Evolutionary conservation across 371 early-diverging fungal genomes (phyloP).

Genomic region (Mucor mucedo): DNA sequence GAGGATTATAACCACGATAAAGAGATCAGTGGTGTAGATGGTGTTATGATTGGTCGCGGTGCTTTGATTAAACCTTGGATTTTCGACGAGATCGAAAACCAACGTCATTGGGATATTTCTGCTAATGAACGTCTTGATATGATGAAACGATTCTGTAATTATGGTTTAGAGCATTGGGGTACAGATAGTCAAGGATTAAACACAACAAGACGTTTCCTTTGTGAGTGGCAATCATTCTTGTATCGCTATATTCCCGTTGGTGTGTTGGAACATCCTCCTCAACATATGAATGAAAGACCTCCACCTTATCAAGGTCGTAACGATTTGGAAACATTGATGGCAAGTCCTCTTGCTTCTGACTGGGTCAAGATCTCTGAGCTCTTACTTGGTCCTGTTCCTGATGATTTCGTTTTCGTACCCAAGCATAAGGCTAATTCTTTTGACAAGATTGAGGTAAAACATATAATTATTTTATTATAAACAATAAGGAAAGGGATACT

Average conservation of each 20-base stretch:
- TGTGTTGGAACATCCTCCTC: slow-evolving; percentile 89
- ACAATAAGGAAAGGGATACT: not conserved
- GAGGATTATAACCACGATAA: slow-evolving; percentile 82
- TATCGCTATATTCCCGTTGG: slow-evolving; percentile 88
- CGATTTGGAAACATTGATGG: slow-evolving; percentile 95
- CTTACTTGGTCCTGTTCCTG: slow-evolving; percentile 85
- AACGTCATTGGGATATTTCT: slow-evolving; percentile 90
- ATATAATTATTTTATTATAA: not conserved
- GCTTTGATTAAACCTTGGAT: slow-evolving; percentile 98
- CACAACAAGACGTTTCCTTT: slow-evolving; percentile 84
- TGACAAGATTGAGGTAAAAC: slow-evolving; percentile 44
- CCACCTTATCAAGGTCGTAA: slow-evolving; percentile 87
- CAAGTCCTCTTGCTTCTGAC: slow-evolving; percentile 76
- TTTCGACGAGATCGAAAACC: slow-evolving; percentile 90
- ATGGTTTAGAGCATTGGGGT: slow-evolving; percentile 96
- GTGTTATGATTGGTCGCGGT: slow-evolving; percentile 89
- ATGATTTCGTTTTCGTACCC: slow-evolving; percentile 86
- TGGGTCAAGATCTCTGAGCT: slow-evolving; percentile 90
- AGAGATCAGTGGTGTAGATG: slow-evolving; percentile 72
- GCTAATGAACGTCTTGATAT: slow-evolving; percentile 92
- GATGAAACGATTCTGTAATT: slow-evolving; percentile 79
- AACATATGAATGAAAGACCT: slow-evolving; percentile 90
- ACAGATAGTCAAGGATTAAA: slow-evolving; percentile 90
- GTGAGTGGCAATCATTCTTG: slow-evolving; percentile 93
- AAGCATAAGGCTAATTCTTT: slow-evolving; percentile 94